Evolutionary conservation across 768 basidiomycete species (phyloP).

Genomic region (Leucocoprinus sp.): DNA sequence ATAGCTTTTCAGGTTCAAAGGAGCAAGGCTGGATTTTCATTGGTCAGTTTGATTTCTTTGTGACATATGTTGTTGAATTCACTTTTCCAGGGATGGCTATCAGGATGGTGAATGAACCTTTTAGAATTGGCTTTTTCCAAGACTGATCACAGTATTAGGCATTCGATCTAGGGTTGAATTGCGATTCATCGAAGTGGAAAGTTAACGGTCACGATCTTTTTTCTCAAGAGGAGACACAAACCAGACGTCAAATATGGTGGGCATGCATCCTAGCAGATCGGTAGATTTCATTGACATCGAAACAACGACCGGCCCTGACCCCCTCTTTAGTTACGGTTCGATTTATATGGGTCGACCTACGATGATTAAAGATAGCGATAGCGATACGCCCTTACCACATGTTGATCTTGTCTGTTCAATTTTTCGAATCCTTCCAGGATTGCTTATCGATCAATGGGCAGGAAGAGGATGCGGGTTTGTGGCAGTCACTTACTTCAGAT

Average conservation of each 20-base stretch:
- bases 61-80: constrained; percentile 8
- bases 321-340: constrained; percentile 43
- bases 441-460: constrained; percentile 20
- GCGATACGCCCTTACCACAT: constrained; percentile 56
- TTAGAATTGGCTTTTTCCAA: constrained; percentile 17
- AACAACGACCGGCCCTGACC: background rate
- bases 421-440: background rate
- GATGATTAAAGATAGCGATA: constrained; percentile 61
- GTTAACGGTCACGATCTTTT: constrained; percentile 54
- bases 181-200: constrained; percentile 70
- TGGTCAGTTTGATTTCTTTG: constrained; percentile 31
- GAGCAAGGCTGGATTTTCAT: constrained; percentile 83
- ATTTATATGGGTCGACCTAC: constrained; percentile 72
- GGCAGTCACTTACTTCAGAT: constrained; percentile 39
- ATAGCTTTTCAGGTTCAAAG: constrained; percentile 43
- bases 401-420: constrained; percentile 37
- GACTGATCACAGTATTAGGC: constrained; percentile 39
- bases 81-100: constrained; percentile 19
- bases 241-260: constrained; percentile 76
- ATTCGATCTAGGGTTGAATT: constrained; percentile 74
- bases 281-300: constrained; percentile 26
- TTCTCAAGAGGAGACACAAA: constrained; percentile 57
- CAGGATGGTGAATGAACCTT: constrained; percentile 19
- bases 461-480: constrained; percentile 50
- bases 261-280: constrained; percentile 63